Conservation (phyloP, 257 asterid species). For the Mitragyna speciosa region DNA sequence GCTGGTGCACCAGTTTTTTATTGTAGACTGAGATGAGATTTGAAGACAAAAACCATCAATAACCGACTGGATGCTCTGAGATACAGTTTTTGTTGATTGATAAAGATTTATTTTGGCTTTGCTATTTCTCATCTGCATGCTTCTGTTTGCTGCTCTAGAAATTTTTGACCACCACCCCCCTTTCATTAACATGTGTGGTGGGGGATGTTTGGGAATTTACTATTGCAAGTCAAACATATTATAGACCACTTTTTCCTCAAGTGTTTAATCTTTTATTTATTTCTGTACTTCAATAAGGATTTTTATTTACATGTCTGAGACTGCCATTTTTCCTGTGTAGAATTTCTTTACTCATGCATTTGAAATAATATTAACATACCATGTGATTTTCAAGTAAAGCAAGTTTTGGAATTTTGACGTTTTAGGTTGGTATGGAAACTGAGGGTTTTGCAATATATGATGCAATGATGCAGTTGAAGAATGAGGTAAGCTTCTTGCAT, state of each 20-base stretch:
- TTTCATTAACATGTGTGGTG: not conserved
- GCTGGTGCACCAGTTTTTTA: not conserved
- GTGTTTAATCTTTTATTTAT: not conserved
- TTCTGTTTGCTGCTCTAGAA: not conserved
- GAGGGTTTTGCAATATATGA: slow-evolving; percentile 98
- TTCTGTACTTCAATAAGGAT: not conserved
- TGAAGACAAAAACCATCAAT: not conserved
- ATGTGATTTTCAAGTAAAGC: not conserved
- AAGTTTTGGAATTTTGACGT: not conserved
- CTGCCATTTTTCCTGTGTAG: not conserved
- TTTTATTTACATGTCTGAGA: not conserved
- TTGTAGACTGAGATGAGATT: not conserved
- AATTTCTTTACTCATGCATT: not conserved
- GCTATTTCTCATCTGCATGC: not conserved
- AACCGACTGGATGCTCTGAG: not conserved
- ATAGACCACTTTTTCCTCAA: not conserved
- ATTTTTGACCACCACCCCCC: not conserved
- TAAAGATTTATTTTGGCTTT: not conserved
- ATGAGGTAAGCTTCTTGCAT: slow-evolving; percentile 54
- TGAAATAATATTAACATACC: not conserved
- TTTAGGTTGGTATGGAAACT: slow-evolving; percentile 81
- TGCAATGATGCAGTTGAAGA: slow-evolving; percentile 82
- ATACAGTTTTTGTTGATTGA: not conserved
- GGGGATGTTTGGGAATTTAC: not conserved
- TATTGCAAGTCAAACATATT: not conserved